Evolutionary conservation across 2,329 filamentous ascomycete species (phyloP).

Genomic region (Penicillium sp.): DNA sequence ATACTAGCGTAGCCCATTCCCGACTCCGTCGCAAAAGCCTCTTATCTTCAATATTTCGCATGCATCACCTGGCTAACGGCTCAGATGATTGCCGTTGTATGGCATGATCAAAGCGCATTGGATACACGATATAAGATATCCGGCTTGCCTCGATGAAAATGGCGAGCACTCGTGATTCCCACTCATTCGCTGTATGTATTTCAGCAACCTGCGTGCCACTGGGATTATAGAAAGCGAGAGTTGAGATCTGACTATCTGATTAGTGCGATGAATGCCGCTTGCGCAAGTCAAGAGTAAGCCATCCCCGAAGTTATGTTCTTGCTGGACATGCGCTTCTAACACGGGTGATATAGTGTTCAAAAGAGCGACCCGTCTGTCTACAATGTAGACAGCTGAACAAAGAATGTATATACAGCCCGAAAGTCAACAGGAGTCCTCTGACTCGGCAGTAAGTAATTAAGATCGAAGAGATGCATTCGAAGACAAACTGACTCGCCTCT

Average conservation of each 20-base stretch:
- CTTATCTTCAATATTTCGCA: background rate
- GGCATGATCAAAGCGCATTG: conserved; percentile 32
- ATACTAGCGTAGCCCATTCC: background rate
- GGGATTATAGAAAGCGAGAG: conserved; percentile 8
- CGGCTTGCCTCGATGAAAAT: conserved; percentile 32
- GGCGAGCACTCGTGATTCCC: conserved; percentile 41
- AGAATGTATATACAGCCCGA: conserved; percentile 43
- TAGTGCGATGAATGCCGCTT: conserved; percentile 43
- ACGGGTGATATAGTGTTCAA: conserved; percentile 36
- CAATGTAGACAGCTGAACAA: conserved; percentile 41
- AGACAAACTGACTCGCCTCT: conserved; percentile 15
- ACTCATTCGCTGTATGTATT: conserved; percentile 40
- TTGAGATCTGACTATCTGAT: background rate
- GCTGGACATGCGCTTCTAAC: background rate
- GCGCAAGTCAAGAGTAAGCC: conserved; percentile 39
- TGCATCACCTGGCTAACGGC: conserved; percentile 21
- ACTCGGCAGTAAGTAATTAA: conserved; percentile 38
- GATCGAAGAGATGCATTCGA: background rate
- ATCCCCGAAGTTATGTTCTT: background rate
- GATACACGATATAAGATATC: conserved; percentile 23
- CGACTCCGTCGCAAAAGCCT: background rate
- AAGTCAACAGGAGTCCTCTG: conserved; percentile 41
- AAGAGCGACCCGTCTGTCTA: conserved; percentile 40
- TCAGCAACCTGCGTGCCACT: background rate
- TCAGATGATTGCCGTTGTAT: conserved; percentile 34